A percentile compares a stretch with the other conserved stretches of the same genome.
Evolutionary conservation across 306 rosid genomes (phyloP).

Genomic region (Cucumis cinereus): DNA sequence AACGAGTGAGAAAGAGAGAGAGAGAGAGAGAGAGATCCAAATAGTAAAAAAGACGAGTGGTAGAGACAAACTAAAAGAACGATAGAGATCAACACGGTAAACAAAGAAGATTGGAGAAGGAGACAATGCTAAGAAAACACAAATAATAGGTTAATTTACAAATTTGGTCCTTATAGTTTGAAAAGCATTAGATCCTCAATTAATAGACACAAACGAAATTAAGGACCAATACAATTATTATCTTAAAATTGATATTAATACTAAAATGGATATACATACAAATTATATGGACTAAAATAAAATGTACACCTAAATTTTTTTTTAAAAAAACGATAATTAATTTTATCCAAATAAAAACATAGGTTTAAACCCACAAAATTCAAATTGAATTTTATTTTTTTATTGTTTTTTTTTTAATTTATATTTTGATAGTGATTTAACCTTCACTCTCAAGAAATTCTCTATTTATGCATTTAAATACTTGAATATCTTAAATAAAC

Average conservation of each 20-base stretch:
- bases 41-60: not conserved
- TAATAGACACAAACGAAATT: no score
- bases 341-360: no score
- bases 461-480: not conserved
- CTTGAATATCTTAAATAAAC: not conserved
- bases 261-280: not conserved
- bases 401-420: not conserved
- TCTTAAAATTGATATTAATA: no score
- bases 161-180: not conserved
- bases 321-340: no score
- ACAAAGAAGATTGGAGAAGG: not conserved
- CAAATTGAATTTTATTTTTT: no score
- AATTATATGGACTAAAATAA: no score
- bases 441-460: not conserved
- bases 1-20: not conserved
- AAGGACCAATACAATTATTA: no score
- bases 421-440: not conserved
- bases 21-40: not conserved
- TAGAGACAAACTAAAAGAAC: not conserved
- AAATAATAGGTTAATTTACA: no score
- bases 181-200: no score
- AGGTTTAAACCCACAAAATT: no score
- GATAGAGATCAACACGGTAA: not conserved
- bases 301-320: no score
- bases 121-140: no score